Evolutionary conservation across 2,329 filamentous ascomycete species (phyloP).

Genomic region (Penicillium sp.): DNA sequence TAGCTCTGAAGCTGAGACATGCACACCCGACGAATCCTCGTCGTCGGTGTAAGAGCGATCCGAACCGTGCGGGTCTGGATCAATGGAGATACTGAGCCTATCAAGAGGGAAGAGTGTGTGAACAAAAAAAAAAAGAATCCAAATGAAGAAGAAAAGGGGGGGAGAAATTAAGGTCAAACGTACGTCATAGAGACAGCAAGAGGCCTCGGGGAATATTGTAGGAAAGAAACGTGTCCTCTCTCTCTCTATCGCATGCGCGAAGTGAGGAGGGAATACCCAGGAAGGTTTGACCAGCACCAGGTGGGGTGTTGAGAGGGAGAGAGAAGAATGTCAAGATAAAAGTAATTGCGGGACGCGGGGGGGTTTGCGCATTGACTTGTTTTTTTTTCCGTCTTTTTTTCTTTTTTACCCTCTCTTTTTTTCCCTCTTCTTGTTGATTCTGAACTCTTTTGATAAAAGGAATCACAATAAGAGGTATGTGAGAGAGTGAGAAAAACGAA

Average conservation of each 20-base stretch:
- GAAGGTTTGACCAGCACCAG: neutral
- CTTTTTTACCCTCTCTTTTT: too few species aligned
- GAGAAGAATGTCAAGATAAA: constrained; percentile 6
- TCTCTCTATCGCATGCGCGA: constrained; percentile 14
- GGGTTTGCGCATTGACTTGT: constrained; percentile 9
- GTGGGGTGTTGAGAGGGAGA: neutral
- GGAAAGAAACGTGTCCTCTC: constrained; percentile 1
- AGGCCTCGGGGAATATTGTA: constrained; percentile 1
- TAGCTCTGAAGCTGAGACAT: constrained; percentile 42
- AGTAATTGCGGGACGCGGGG: constrained; percentile 14
- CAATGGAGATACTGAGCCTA: constrained; percentile 48
- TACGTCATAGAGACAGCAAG: constrained; percentile 26
- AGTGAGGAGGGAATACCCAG: constrained; percentile 16
- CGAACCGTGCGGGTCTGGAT: constrained; percentile 39
- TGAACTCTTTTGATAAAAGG: too few species aligned
- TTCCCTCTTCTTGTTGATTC: neutral
- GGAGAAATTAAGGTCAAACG: constrained; percentile 10
- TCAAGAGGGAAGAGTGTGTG: constrained; percentile 5
- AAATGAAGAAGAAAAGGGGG: constrained; percentile 1
- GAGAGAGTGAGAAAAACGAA: neutral
- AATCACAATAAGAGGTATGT: too few species aligned
- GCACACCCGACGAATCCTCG: constrained; percentile 47
- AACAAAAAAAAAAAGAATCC: neutral
- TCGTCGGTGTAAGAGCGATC: constrained; percentile 44
- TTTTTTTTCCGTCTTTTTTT: too few species aligned